Percentiles rank a stretch among this genome's conserved stretches.
phyloP scores from a whole-genome alignment of 2,329 filamentous ascomycete genomes.

The Rugonectria rugulosa region DNA sequence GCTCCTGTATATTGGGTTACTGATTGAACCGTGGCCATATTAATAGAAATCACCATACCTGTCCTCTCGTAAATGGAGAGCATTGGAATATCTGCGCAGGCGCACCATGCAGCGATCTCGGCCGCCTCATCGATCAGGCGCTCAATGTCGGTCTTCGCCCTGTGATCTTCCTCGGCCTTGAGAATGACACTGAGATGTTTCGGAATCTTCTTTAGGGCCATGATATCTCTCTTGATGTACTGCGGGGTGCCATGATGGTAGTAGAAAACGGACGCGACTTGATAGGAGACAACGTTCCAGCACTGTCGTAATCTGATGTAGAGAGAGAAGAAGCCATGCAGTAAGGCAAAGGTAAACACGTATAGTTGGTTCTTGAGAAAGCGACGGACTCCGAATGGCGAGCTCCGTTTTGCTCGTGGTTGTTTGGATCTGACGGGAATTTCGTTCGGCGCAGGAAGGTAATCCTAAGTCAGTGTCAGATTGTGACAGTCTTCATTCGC shows the following conservation, averaged over 20 bases:
- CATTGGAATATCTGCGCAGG: slow-evolving; percentile 84
- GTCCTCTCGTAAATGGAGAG: slow-evolving; percentile 93
- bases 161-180: slow-evolving; percentile 73
- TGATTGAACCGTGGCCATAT: neutral
- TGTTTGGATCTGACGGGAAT: slow-evolving; percentile 29
- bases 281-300: slow-evolving; percentile 80
- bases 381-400: slow-evolving; percentile 64
- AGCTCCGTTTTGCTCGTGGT: slow-evolving; percentile 41
- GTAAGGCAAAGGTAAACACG: slow-evolving; percentile 70
- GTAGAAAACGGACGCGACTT: slow-evolving; percentile 81
- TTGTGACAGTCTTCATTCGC: neutral
- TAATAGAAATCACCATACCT: slow-evolving; percentile 60
- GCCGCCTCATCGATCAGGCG: slow-evolving; percentile 88
- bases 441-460: slow-evolving; percentile 46
- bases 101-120: slow-evolving; percentile 92
- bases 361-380: slow-evolving; percentile 71
- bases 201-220: slow-evolving; percentile 75
- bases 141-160: slow-evolving; percentile 78
- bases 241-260: slow-evolving; percentile 97
- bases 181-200: slow-evolving; percentile 89
- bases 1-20: slow-evolving; percentile 66
- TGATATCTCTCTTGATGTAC: slow-evolving; percentile 88
- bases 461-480: slow-evolving; percentile 40
- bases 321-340: slow-evolving; percentile 86
- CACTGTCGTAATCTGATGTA: slow-evolving; percentile 84